Conservation (phyloP, 2,329 filamentous ascomycete species). For the Aspergillus sclerotialis region DNA sequence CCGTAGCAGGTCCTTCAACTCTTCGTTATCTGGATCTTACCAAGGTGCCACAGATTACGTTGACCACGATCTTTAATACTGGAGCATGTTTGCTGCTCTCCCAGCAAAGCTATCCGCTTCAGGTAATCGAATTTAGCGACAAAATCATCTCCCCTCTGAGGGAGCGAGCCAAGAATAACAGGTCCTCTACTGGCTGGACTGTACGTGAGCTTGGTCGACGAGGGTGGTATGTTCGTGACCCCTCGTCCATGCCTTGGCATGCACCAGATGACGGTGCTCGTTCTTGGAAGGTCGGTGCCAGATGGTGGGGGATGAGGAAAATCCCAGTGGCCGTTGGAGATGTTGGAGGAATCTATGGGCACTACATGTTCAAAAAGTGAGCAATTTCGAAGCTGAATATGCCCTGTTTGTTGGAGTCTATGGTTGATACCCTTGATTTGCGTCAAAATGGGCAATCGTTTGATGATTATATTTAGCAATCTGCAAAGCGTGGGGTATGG, state of each 20-base stretch:
- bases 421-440: constrained; percentile 9
- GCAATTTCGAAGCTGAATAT: constrained; percentile 5
- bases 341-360: constrained; percentile 52
- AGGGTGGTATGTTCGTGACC: constrained; percentile 59
- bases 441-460: not conserved
- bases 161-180: constrained; percentile 53
- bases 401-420: constrained; percentile 8
- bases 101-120: constrained; percentile 57
- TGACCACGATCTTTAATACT: constrained; percentile 52
- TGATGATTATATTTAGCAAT: not conserved
- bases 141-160: constrained; percentile 59
- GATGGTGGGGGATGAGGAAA: constrained; percentile 77
- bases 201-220: constrained; percentile 60
- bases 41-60: constrained; percentile 54
- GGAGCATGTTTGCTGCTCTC: constrained; percentile 52
- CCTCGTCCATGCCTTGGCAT: constrained; percentile 25
- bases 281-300: constrained; percentile 77
- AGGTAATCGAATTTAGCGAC: constrained; percentile 68
- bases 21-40: constrained; percentile 73
- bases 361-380: constrained; percentile 54
- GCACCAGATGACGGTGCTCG: constrained; percentile 50
- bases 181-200: constrained; percentile 58
- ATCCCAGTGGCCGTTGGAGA: constrained; percentile 49
- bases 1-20: constrained; percentile 48
- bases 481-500: not conserved